These are phyloP conservation scores for Populus alba DNA, from an alignment of 345 rosid species.

Conservation along the genomic window DNA sequence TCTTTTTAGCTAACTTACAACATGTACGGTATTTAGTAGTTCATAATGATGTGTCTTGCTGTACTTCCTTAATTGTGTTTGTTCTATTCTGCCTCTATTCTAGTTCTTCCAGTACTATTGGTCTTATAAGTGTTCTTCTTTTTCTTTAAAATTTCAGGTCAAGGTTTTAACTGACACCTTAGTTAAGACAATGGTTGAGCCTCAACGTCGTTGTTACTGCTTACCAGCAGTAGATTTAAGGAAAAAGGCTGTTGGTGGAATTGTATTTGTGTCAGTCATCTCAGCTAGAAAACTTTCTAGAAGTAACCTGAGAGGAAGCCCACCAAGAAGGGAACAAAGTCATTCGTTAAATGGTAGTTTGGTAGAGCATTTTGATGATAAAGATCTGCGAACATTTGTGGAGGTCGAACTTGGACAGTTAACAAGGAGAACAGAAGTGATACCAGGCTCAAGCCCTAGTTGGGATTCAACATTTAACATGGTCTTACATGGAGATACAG, in stretches of 20 bases:
- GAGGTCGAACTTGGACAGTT: conserved; percentile 87
- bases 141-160: conserved; percentile 38
- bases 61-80: neutral
- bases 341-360: conserved; percentile 26
- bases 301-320: conserved; percentile 55
- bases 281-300: conserved; percentile 69
- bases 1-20: neutral
- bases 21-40: neutral
- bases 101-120: neutral
- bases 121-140: neutral
- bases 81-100: neutral
- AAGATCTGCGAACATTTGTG: conserved; percentile 71
- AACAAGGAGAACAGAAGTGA: conserved; percentile 66
- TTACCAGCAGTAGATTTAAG: conserved; percentile 72
- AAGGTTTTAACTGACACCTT: conserved; percentile 75
- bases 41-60: neutral
- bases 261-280: conserved; percentile 63
- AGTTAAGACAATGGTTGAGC: conserved; percentile 92
- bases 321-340: conserved; percentile 49
- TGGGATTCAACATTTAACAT: conserved; percentile 90
- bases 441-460: conserved; percentile 59
- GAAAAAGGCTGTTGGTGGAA: conserved; percentile 85
- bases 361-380: conserved; percentile 43
- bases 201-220: conserved; percentile 72
- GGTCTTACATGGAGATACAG: conserved; percentile 80